These are phyloP conservation scores for Alliaria petiolata DNA, from an alignment of 345 rosid species.

Conservation along the genomic window DNA sequence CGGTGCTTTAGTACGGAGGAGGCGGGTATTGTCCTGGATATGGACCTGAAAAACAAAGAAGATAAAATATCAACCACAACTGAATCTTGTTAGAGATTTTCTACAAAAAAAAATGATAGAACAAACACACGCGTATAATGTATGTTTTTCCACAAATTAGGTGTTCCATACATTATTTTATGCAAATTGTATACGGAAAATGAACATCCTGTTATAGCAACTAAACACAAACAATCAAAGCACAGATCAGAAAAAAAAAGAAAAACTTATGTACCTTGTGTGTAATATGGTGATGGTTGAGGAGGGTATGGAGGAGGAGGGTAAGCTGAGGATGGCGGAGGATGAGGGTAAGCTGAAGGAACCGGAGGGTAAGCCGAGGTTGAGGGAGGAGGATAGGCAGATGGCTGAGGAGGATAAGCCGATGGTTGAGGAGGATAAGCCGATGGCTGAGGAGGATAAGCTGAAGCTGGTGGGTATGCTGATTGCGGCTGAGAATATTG, in stretches of 20 bases:
- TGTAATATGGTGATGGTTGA: constrained; percentile 47
- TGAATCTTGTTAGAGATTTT: neutral
- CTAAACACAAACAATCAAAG: neutral
- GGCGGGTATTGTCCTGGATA: constrained; percentile 58
- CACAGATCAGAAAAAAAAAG: neutral
- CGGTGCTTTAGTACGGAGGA: constrained; percentile 44
- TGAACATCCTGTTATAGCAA: neutral
- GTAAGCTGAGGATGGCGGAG: constrained; percentile 37
- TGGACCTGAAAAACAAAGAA: constrained; percentile 42
- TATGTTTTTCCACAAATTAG: neutral
- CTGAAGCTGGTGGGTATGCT: constrained; percentile 34
- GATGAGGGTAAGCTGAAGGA: constrained; percentile 45
- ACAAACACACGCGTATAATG: too few relatives aligned
- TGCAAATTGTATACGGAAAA: too few relatives aligned
- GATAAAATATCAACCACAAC: neutral
- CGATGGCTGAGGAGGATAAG: constrained; percentile 36
- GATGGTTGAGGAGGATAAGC: constrained; percentile 30
- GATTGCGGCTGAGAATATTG: constrained; percentile 38
- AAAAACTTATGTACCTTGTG: constrained; percentile 38
- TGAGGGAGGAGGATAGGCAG: constrained; percentile 34
- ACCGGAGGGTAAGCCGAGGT: constrained; percentile 36
- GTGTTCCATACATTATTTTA: too few relatives aligned
- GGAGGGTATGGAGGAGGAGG: constrained; percentile 40
- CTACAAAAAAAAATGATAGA: neutral
- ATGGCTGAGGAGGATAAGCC: constrained; percentile 30